These are phyloP conservation scores for Pyrenophora seminiperda DNA, from an alignment of 2,329 filamentous ascomycete genomes.

Conservation along the genomic window DNA sequence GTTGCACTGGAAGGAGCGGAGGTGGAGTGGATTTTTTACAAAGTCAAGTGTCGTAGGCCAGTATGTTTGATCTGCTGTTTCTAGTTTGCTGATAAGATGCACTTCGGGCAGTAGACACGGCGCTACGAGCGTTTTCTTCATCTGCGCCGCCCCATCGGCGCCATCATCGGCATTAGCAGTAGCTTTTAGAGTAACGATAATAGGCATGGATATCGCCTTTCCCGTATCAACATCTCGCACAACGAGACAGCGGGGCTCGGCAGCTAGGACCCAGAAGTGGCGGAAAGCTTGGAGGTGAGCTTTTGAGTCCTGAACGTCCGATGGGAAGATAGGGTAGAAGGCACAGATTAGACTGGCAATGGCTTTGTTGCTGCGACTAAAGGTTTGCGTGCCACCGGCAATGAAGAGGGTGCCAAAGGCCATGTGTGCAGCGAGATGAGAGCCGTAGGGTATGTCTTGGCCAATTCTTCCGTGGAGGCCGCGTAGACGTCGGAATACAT, in stretches of 20 bases:
- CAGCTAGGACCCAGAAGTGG: conserved; percentile 94
- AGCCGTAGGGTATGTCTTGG: conserved; percentile 84
- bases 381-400: conserved; percentile 88
- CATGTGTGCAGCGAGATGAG: conserved; percentile 89
- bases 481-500: conserved; percentile 81
- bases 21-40: conserved; percentile 63
- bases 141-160: background rate
- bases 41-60: conserved; percentile 86
- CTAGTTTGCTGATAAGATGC: conserved; percentile 65
- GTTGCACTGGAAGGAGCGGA: conserved; percentile 67
- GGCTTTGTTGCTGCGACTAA: conserved; percentile 85
- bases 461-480: conserved; percentile 87
- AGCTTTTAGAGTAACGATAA: conserved; percentile 66
- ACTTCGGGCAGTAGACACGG: conserved; percentile 69
- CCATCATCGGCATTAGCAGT: conserved; percentile 20
- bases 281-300: conserved; percentile 95
- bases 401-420: conserved; percentile 90
- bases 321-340: conserved; percentile 93
- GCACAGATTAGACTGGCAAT: conserved; percentile 84
- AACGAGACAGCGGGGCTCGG: conserved; percentile 86
- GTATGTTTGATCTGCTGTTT: conserved; percentile 68
- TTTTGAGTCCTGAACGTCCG: conserved; percentile 87
- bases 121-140: conserved; percentile 48
- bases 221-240: conserved; percentile 85
- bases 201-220: conserved; percentile 74